Evolutionary conservation across 139 green algal species (phyloP).

Genomic region (Micractinium sp.): DNA sequence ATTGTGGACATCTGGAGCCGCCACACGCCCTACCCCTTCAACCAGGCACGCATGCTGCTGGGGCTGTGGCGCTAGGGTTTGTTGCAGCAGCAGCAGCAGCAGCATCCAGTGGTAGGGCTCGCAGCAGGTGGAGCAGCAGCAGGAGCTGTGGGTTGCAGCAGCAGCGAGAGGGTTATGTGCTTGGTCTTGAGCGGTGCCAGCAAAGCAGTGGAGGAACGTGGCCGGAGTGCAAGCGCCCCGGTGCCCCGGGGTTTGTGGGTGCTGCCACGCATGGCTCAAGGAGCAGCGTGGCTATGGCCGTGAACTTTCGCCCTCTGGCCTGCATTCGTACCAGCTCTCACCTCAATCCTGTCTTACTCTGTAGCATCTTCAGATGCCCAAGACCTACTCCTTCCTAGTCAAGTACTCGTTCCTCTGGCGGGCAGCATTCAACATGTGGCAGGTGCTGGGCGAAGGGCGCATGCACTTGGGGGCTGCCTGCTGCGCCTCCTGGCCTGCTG

Average conservation of each 20-base stretch:
- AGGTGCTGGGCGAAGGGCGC: background rate
- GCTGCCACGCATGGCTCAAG: no score
- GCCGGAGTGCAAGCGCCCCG: no score
- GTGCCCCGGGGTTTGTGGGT: no score
- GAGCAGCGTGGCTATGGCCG: no score
- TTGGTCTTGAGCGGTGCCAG: no score
- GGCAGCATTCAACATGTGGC: conserved; percentile 7
- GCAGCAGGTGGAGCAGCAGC: background rate
- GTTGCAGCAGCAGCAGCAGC: background rate
- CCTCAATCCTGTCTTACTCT: background rate
- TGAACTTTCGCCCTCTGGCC: no score
- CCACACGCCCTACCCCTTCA: conserved; percentile 91
- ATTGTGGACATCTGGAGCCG: conserved; percentile 96
- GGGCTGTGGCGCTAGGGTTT: background rate
- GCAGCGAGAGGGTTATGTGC: no score
- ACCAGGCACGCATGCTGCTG: conserved; percentile 42
- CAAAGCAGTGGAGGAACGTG: no score
- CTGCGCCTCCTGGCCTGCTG: no score
- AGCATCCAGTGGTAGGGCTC: no score
- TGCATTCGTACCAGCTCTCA: no score
- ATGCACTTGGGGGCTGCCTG: background rate
- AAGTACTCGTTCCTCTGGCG: conserved; percentile 84
- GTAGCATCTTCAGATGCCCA: conserved; percentile 68
- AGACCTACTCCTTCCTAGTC: conserved; percentile 95
- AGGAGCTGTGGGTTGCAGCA: background rate